A percentile compares a stretch with the other conserved stretches of the same genome.
Conservation (phyloP, 2,329 filamentous ascomycete species). For the Cladosporium velox region DNA sequence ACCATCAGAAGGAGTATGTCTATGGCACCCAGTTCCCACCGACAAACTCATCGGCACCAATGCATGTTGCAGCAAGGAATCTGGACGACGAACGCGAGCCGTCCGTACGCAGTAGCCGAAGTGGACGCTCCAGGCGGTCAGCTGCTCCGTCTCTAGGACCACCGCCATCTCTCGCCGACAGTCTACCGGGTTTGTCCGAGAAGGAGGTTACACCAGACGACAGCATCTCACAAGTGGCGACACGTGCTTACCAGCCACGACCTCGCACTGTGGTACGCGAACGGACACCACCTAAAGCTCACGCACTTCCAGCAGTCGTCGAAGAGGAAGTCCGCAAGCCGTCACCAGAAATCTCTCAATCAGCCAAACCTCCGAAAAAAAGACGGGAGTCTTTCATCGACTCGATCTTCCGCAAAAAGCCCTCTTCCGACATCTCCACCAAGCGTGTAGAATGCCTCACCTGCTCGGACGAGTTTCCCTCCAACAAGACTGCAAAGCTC, state of each 20-base stretch:
- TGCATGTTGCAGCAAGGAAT: slow-evolving; percentile 13
- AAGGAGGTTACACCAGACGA: slow-evolving; percentile 35
- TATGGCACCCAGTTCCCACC: slow-evolving; percentile 19
- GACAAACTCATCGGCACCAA: slow-evolving; percentile 1
- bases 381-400: slow-evolving; percentile 23
- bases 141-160: slow-evolving; percentile 6
- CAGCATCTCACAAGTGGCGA: slow-evolving; percentile 35
- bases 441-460: slow-evolving; percentile 63
- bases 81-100: slow-evolving; percentile 15
- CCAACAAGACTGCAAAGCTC: slow-evolving; percentile 67
- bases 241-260: slow-evolving; percentile 13
- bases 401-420: slow-evolving; percentile 19
- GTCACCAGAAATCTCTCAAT: slow-evolving; percentile 1
- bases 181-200: slow-evolving; percentile 16
- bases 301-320: slow-evolving; percentile 14
- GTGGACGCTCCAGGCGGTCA: slow-evolving; percentile 17
- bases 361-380: slow-evolving; percentile 17
- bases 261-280: slow-evolving; percentile 15
- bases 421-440: slow-evolving; percentile 30
- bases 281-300: slow-evolving; percentile 5
- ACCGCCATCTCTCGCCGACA: slow-evolving; percentile 15
- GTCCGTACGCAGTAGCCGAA: slow-evolving; percentile 15
- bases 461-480: slow-evolving; percentile 66
- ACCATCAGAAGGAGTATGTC: slow-evolving; percentile 15
- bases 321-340: slow-evolving; percentile 14